A percentile compares a stretch with the other conserved stretches of the same genome.
These are phyloP conservation scores for Suhomyces panamericanus DNA, from an alignment of 1,139 yeast species.

Conservation along the genomic window DNA sequence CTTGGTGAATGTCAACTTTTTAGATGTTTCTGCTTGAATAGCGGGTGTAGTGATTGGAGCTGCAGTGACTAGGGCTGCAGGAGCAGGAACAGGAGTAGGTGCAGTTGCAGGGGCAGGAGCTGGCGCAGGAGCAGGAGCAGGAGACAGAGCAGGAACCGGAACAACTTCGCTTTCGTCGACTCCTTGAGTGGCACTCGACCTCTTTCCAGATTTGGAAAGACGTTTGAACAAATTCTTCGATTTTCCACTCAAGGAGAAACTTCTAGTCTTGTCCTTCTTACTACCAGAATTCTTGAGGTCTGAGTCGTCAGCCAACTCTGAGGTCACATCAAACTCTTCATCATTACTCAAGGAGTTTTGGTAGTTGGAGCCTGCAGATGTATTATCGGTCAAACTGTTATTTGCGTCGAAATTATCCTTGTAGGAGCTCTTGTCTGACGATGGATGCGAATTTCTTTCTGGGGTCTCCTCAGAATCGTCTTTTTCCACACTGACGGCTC, in stretches of 20 bases:
- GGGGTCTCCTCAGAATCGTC: slow-evolving; percentile 8
- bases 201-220: slow-evolving; percentile 28
- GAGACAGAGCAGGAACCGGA: too few relatives aligned
- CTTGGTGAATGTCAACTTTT: slow-evolving; percentile 40
- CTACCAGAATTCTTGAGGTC: slow-evolving; percentile 5
- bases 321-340: slow-evolving; percentile 1
- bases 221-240: slow-evolving; percentile 38
- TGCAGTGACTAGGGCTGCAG: not conserved
- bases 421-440: slow-evolving; percentile 22
- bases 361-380: slow-evolving; percentile 21
- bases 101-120: too few relatives aligned
- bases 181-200: slow-evolving; percentile 10
- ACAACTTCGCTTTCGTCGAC: slow-evolving; percentile 18
- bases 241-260: slow-evolving; percentile 28
- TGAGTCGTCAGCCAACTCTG: slow-evolving; percentile 11
- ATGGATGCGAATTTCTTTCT: slow-evolving; percentile 13
- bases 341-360: slow-evolving; percentile 5
- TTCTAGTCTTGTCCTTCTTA: slow-evolving; percentile 23
- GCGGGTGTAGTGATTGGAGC: not conserved
- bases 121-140: not conserved
- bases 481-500: slow-evolving; percentile 19
- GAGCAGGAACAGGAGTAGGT: too few relatives aligned
- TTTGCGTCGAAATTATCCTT: slow-evolving; percentile 9
- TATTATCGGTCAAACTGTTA: slow-evolving; percentile 28
- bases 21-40: not conserved